phyloP scores from a whole-genome alignment of 805 yeast genomes.

The Candida corydali region DNA sequence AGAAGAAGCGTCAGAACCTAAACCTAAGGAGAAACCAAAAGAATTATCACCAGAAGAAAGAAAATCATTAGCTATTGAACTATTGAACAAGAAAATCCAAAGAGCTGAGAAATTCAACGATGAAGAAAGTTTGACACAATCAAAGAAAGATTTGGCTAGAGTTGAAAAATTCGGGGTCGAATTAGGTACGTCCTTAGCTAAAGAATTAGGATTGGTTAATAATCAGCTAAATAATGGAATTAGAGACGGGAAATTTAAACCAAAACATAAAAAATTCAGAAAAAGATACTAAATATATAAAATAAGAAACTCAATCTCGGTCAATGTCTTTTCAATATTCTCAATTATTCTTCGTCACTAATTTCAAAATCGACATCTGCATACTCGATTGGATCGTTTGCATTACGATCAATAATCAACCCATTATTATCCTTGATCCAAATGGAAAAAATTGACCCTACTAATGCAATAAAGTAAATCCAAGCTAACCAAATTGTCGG shows the following conservation, averaged over 20 bases:
- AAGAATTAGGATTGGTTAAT: slow-evolving; percentile 57
- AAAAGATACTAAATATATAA: not conserved
- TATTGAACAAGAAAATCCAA: slow-evolving; percentile 59
- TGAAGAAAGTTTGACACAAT: slow-evolving; percentile 49
- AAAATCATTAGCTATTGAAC: slow-evolving; percentile 62
- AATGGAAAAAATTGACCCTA: slow-evolving; percentile 19
- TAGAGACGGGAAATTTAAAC: slow-evolving; percentile 3
- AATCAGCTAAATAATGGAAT: slow-evolving; percentile 23
- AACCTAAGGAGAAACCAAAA: slow-evolving; percentile 22
- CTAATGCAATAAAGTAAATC: slow-evolving; percentile 10
- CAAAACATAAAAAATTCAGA: slow-evolving; percentile 2
- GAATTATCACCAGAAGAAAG: slow-evolving; percentile 63
- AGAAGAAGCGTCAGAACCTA: slow-evolving; percentile 23
- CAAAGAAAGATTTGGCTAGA: slow-evolving; percentile 62
- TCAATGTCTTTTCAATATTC: no score
- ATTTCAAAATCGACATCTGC: slow-evolving; percentile 15
- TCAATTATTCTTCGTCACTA: slow-evolving; percentile 12
- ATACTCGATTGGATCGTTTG: slow-evolving; percentile 11
- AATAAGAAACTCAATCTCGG: no score
- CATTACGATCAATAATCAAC: slow-evolving; percentile 18
- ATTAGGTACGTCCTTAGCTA: slow-evolving; percentile 59
- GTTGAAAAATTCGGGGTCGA: slow-evolving; percentile 84
- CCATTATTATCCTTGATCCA: slow-evolving; percentile 31
- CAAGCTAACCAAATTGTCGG: slow-evolving; percentile 11
- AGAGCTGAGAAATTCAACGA: slow-evolving; percentile 79